Conservation (phyloP, 2,329 filamentous ascomycete genomes). For the Aspergillus neoniger region DNA sequence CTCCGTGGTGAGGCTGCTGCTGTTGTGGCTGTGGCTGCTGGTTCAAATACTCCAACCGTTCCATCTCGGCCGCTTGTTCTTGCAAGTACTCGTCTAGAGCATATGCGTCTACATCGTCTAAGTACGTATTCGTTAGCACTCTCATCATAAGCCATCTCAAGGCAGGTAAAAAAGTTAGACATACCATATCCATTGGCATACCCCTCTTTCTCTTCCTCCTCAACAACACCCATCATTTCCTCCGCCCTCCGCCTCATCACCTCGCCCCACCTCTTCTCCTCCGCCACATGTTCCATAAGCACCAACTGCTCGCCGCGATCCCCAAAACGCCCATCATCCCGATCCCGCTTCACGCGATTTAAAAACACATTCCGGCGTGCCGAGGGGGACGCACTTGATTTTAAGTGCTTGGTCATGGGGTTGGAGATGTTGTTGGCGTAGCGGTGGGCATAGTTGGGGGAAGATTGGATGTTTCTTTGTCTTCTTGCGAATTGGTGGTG, state of each 20-base stretch:
- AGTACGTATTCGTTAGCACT: slow-evolving; percentile 13
- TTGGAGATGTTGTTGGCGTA: slow-evolving; percentile 38
- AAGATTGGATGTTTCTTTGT: slow-evolving; percentile 11
- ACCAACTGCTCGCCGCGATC: slow-evolving; percentile 46
- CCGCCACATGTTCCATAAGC: slow-evolving; percentile 45
- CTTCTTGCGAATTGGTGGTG: background rate
- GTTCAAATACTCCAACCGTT: slow-evolving; percentile 25
- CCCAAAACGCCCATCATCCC: slow-evolving; percentile 42
- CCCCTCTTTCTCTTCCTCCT: slow-evolving; percentile 27
- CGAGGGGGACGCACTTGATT: slow-evolving; percentile 25
- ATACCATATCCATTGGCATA: slow-evolving; percentile 29
- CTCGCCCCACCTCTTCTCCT: slow-evolving; percentile 43
- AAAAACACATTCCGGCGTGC: slow-evolving; percentile 44
- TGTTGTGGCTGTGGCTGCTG: slow-evolving; percentile 6
- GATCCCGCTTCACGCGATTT: slow-evolving; percentile 43
- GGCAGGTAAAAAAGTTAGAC: slow-evolving; percentile 8
- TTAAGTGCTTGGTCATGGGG: slow-evolving; percentile 30
- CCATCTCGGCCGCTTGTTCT: slow-evolving; percentile 37
- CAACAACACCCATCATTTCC: slow-evolving; percentile 20
- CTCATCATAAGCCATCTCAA: background rate
- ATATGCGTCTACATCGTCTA: slow-evolving; percentile 30
- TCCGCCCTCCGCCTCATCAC: slow-evolving; percentile 38
- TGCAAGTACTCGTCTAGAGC: slow-evolving; percentile 41
- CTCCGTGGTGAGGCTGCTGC: background rate
- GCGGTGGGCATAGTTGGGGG: slow-evolving; percentile 37